Conservation (phyloP, 2,329 filamentous ascomycete species). For the Plectosphaerella sp. region DNA sequence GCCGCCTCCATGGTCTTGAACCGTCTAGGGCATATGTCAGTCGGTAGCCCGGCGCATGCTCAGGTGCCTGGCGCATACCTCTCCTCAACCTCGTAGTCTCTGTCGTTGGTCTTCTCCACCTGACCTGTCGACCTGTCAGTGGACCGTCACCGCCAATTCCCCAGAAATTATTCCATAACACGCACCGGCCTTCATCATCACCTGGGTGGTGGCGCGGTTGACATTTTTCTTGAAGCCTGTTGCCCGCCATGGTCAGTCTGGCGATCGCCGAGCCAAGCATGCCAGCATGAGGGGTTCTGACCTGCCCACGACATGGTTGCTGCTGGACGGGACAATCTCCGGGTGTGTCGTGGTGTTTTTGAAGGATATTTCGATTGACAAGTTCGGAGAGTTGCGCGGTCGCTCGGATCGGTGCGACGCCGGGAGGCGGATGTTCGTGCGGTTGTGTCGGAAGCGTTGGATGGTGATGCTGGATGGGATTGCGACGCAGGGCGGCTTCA, state of each 20-base stretch:
- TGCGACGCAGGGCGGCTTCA: not conserved
- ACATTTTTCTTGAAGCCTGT: constrained; percentile 76
- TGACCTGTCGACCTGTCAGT: constrained; percentile 54
- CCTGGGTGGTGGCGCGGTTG: constrained; percentile 97
- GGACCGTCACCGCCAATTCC: not conserved
- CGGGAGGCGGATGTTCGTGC: not conserved
- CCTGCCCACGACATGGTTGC: constrained; percentile 67
- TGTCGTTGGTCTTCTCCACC: constrained; percentile 97
- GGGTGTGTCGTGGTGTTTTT: not conserved
- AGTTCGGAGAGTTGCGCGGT: not conserved
- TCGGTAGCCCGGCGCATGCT: not conserved
- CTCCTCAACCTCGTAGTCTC: constrained; percentile 97
- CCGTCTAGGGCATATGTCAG: constrained; percentile 51
- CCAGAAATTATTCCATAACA: constrained; percentile 3
- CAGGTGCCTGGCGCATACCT: constrained; percentile 45
- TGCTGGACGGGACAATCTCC: constrained; percentile 7
- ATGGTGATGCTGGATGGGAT: not conserved
- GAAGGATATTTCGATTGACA: not conserved
- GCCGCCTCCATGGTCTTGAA: constrained; percentile 98
- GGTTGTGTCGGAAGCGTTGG: not conserved
- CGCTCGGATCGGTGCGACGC: not conserved
- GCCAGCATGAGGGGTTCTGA: constrained; percentile 26
- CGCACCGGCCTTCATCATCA: constrained; percentile 98
- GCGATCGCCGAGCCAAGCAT: not conserved
- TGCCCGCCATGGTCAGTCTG: not conserved